Base-by-base conservation (phyloP, 2,329 filamentous ascomycete species). In the Penicillium sp. region DNA sequence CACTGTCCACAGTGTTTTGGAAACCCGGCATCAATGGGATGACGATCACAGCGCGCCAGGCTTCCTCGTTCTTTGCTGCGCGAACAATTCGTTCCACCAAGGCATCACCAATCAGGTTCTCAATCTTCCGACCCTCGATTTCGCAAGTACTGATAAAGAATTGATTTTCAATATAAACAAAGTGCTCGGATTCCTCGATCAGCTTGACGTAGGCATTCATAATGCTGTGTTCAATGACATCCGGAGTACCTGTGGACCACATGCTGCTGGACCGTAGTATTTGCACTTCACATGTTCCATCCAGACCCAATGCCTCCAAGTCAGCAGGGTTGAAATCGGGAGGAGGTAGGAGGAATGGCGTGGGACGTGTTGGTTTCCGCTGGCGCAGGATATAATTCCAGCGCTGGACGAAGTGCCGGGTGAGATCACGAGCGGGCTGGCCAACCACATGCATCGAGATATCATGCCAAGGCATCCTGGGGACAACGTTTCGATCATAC, bases 21-120 rank as follows among this genome's bases (percentile, higher is more conserved):
- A 98, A 99, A 2, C 95, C 95, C n/a, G 95, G 95, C 87, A 99
- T 96, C 31, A 99, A 81, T 1, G 95, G 95, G 57, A 99, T 96
- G 60, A 98, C 77, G 62, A 98, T 89, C 58, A 92, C 88, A 39
- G 90, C 91, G 61, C 90, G 88, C 95, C 95, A 99, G 53, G 91
- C 87, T 73, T 98, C 91, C 49, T 88, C 86, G 35, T 96, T 91
- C 64, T 88, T 84, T 64, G 91, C 84, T 0, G 95, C 95, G 57
- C 90, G 86, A 59, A 93, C 88, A 67, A 96, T 95, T 48, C 95
- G 90, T 67, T 96, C 90, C 9, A 98, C 93, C 31, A 99, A 81
- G 3, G 95, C 93, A 75, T 98, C 93, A 50, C 93, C 93, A 64
- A 99, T 97, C 63, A 88, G 87, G 74, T 99, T 99, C 72, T 91